A percentile compares a stretch with the other conserved stretches of the same genome.
Evolutionary conservation across 1,139 yeast species (phyloP).

Genomic region (Pichia sp.): DNA sequence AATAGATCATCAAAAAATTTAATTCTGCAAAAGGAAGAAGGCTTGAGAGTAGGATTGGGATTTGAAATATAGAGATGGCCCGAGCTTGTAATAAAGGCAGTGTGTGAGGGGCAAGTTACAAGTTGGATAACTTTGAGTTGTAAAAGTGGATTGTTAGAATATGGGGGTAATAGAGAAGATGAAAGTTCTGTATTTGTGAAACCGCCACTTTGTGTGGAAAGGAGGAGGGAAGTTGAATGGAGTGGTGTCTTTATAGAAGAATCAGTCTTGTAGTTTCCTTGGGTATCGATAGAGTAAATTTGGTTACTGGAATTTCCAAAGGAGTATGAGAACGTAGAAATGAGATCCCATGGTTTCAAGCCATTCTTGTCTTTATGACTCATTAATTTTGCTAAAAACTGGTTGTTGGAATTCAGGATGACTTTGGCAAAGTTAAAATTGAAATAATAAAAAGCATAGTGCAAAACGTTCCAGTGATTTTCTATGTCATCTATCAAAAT

Average conservation of each 20-base stretch:
- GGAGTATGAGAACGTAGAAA: conserved; percentile 24
- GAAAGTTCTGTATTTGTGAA: conserved; percentile 1
- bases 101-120: conserved; percentile 8
- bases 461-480: conserved; percentile 79
- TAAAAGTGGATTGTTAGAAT: conserved; percentile 5
- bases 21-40: conserved; percentile 14
- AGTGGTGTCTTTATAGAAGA: background rate
- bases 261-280: conserved; percentile 8
- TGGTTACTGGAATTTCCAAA: background rate
- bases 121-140: conserved; percentile 5
- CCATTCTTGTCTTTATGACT: conserved; percentile 62
- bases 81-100: conserved; percentile 27
- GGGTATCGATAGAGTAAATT: conserved; percentile 3
- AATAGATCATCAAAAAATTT: conserved; percentile 24
- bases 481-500: conserved; percentile 54
- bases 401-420: conserved; percentile 30
- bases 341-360: conserved; percentile 54
- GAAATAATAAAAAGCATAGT: conserved; percentile 56
- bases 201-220: conserved; percentile 9
- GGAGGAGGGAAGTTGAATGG: conserved; percentile 5
- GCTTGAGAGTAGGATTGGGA: conserved; percentile 13
- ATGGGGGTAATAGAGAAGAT: conserved; percentile 8
- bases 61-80: conserved; percentile 27
- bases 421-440: conserved; percentile 49
- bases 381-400: conserved; percentile 33